phyloP scores from a whole-genome alignment of 257 asterid species.

The Nicotiana tomentosiformis region DNA sequence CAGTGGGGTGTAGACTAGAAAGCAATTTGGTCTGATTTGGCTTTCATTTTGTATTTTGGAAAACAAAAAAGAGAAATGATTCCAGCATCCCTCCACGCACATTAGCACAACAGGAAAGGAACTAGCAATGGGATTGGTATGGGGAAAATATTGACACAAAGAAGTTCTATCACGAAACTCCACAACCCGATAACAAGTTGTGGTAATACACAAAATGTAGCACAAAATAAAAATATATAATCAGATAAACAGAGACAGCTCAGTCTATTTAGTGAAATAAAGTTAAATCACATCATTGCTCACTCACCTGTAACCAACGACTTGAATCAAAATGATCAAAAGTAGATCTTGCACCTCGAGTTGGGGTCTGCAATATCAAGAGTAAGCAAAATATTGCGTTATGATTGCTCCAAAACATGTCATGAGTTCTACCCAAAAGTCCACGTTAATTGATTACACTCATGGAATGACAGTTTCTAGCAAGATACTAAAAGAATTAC shows the following conservation, averaged over 20 bases:
- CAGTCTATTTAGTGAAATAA: slow-evolving; percentile 7
- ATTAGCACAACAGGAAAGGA: neutral
- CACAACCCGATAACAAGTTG: neutral
- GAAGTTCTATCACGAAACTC: neutral
- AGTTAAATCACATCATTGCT: slow-evolving; percentile 5
- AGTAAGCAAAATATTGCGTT: neutral
- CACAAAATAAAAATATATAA: neutral
- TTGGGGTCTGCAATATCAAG: slow-evolving; percentile 53
- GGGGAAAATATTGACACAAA: neutral
- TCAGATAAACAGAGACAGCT: neutral
- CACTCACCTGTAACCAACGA: slow-evolving; percentile 87
- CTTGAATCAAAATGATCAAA: slow-evolving; percentile 77
- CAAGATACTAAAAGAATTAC: neutral
- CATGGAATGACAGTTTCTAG: neutral
- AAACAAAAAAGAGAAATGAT: neutral
- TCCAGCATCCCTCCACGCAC: neutral
- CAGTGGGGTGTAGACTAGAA: neutral
- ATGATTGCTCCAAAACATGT: neutral
- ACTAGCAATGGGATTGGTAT: neutral
- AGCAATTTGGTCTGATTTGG: neutral
- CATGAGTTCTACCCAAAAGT: neutral
- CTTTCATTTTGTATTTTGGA: neutral
- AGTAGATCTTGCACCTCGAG: slow-evolving; percentile 84
- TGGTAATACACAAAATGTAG: neutral
- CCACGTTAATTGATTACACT: neutral